Conservation (phyloP, 495 filamentous ascomycete genomes). For the Annulohypoxylon nitens region DNA sequence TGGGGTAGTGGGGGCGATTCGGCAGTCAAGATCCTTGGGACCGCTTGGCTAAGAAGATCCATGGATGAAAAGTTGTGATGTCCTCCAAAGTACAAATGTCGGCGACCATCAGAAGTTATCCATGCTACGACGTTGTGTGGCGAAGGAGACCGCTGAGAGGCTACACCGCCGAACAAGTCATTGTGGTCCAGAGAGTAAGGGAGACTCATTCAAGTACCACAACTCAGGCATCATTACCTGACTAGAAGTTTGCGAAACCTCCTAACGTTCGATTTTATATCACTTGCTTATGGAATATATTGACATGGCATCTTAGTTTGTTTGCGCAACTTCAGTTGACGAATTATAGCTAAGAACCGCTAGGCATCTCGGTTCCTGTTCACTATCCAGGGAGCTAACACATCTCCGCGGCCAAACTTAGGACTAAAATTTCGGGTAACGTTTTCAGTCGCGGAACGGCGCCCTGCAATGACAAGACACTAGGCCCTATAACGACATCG, state of each 20-base stretch:
- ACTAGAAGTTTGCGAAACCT: neutral
- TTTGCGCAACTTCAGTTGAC: constrained; percentile 5
- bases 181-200: neutral
- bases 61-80: neutral
- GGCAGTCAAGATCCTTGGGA: neutral
- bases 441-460: neutral
- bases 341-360: constrained; percentile 4
- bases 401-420: constrained; percentile 22
- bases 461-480: constrained; percentile 3
- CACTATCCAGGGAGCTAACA: neutral
- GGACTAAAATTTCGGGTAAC: neutral
- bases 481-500: constrained; percentile 13
- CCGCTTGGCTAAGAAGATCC: neutral
- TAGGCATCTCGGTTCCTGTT: neutral
- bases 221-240: neutral
- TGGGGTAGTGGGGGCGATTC: neutral
- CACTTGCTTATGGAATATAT: neutral
- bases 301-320: neutral
- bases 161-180: neutral
- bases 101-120: neutral
- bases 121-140: neutral
- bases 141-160: neutral
- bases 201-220: neutral
- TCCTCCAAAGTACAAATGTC: neutral
- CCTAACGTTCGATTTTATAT: neutral